Evolutionary conservation across 805 yeast species (phyloP).

Genomic region (Metschnikowia arizonensis): DNA sequence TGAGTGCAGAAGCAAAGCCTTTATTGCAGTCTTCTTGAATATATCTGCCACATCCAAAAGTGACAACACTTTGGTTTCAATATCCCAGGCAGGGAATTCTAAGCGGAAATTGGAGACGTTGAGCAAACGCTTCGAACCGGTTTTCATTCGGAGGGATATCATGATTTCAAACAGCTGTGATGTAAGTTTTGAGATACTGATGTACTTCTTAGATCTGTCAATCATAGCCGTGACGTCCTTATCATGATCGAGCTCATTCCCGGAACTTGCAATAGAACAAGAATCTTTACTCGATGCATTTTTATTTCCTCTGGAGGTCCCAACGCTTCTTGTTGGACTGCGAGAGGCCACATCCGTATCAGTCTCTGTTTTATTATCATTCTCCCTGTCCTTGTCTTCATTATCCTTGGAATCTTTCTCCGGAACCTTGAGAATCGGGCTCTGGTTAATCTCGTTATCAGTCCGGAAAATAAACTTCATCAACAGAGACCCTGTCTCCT

Average conservation of each 20-base stretch:
- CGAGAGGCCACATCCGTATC: constrained; percentile 7
- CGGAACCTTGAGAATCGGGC: constrained; percentile 14
- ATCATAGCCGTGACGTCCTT: constrained; percentile 56
- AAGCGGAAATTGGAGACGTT: constrained; percentile 37
- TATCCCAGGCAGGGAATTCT: constrained; percentile 31
- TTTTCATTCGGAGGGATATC: constrained; percentile 34
- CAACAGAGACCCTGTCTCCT: constrained; percentile 36
- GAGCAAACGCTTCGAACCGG: constrained; percentile 32
- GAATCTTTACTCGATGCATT: constrained; percentile 6
- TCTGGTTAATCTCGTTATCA: constrained; percentile 9
- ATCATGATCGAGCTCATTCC: constrained; percentile 7
- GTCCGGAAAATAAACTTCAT: constrained; percentile 34
- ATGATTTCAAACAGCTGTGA: constrained; percentile 22
- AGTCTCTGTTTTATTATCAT: constrained; percentile 7
- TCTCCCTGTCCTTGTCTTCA: constrained; percentile 8
- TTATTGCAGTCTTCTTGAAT: constrained; percentile 30
- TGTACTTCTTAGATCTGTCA: constrained; percentile 64
- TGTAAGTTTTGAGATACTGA: constrained; percentile 57
- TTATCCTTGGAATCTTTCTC: constrained; percentile 6
- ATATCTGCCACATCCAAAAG: constrained; percentile 33
- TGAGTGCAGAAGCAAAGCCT: constrained; percentile 31
- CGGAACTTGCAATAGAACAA: constrained; percentile 5
- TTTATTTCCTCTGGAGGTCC: background rate
- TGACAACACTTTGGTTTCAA: constrained; percentile 31
- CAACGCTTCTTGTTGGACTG: background rate